Conservation (phyloP, 179 eudicot species). For the Gypsophila paniculata region DNA sequence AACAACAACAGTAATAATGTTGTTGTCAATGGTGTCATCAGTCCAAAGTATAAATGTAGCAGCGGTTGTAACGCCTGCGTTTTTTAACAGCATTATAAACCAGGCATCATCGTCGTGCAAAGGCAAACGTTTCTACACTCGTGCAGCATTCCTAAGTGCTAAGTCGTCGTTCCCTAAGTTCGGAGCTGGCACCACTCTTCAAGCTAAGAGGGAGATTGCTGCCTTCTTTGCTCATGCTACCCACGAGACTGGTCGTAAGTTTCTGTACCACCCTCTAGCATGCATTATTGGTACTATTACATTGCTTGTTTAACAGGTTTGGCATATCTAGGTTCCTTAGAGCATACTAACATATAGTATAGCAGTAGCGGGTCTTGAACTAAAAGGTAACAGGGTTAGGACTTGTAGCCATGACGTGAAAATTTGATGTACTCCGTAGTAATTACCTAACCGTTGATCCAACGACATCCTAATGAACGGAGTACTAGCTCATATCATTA, state of each 20-base stretch:
- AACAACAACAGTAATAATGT: constrained; percentile 7
- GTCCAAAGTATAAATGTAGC: constrained; percentile 16
- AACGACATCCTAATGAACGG: too few relatives aligned
- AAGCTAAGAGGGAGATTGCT: constrained; percentile 21
- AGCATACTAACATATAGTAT: too few relatives aligned
- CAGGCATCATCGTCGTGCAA: constrained; percentile 14
- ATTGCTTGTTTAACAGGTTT: too few relatives aligned
- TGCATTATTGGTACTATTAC: too few relatives aligned
- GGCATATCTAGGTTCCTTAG: too few relatives aligned
- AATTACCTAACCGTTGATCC: too few relatives aligned
- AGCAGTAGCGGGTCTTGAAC: too few relatives aligned
- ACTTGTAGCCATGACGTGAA: too few relatives aligned
- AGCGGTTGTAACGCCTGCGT: constrained; percentile 12
- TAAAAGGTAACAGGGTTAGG: too few relatives aligned
- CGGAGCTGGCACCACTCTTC: constrained; percentile 10
- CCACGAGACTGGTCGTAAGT: constrained; percentile 26
- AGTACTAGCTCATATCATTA: too few relatives aligned
- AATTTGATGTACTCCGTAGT: too few relatives aligned
- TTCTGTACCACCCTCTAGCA: neutral
- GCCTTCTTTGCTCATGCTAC: constrained; percentile 28
- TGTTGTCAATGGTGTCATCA: constrained; percentile 3
- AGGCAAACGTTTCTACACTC: constrained; percentile 17
- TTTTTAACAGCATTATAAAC: constrained; percentile 17
- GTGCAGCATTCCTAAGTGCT: constrained; percentile 17
- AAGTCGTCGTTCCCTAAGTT: constrained; percentile 12